A percentile compares a stretch with the other conserved stretches of the same genome.
Conservation (phyloP, 148 eudicot genomes). For the Fagopyrum homotropicum region DNA sequence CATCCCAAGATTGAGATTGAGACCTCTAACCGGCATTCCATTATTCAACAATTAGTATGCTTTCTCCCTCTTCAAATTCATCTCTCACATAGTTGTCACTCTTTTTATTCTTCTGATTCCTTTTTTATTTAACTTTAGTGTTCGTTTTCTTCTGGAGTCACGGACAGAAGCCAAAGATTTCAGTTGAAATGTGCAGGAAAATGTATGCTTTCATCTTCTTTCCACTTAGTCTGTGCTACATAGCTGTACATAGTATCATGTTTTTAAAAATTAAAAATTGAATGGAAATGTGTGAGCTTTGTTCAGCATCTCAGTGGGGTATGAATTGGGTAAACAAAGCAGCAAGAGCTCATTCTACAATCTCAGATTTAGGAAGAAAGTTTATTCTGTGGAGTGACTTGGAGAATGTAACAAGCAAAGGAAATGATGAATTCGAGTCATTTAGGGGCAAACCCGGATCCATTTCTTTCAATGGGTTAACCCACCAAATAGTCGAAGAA, state of each 20-base stretch:
- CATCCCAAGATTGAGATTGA: background rate
- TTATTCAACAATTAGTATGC: background rate
- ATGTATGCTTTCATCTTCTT: conserved; percentile 23
- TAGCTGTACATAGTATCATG: too few relatives aligned
- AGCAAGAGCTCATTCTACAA: background rate
- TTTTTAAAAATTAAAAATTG: too few relatives aligned
- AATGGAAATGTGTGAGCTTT: conserved; percentile 22
- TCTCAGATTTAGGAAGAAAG: background rate
- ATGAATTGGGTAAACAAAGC: conserved; percentile 18
- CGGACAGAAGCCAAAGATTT: conserved; percentile 6
- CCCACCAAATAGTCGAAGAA: conserved; percentile 65
- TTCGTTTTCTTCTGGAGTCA: background rate
- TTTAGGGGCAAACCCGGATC: conserved; percentile 81
- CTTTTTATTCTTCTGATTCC: background rate
- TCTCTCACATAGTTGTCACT: background rate
- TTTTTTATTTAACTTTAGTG: background rate
- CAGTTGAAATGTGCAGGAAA: conserved; percentile 15
- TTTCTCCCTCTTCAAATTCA: background rate
- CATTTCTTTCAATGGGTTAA: conserved; percentile 58
- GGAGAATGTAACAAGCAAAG: conserved; percentile 14
- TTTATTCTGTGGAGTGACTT: conserved; percentile 9
- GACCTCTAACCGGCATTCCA: conserved; percentile 6
- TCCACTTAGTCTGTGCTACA: too few relatives aligned
- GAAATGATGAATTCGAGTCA: conserved; percentile 31
- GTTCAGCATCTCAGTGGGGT: conserved; percentile 20